Evolutionary conservation across 192 early-diverging fungal genomes (phyloP), one percentile per base, ranked within the genome.

Genomic region (Thamnidium elegans): DNA sequence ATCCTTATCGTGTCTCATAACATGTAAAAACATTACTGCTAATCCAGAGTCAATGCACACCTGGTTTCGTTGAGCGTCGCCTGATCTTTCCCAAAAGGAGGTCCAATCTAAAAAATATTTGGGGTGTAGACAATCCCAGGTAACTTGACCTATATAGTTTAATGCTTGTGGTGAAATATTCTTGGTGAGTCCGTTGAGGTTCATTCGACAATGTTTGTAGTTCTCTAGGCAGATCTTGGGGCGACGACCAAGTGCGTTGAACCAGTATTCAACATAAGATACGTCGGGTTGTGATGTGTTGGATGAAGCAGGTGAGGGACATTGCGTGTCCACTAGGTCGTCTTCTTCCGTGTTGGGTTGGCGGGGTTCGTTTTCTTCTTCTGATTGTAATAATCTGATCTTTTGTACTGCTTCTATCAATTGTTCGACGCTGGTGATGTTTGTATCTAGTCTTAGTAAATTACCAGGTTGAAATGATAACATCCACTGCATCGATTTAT

Each of bases 61-160:
- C 47, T 71, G 69, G 64, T 72, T 76, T 26, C 66, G 39, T n/a
- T 59, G 62, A 7, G 63, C 55, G 21, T 76, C 70, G 14, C 58
- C 56, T 11, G 65, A 68, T 23, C 74, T 61, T 11, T 76, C 55
- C 74, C 69, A 76, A n/a, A 76, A 76, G 3, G 64, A 54, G 3
- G n/a, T 30, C 66, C 65, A 65, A 45, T 71, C 69, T 19, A 30
- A 55, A 11, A 56, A 65, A 39, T 65, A 66, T 31, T 72, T 71
- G 31, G 74, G 74, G 51, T 71, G 69, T 9, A 72, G 46, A 52
- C 74, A 76, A 62, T 76, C 70, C 69, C 69, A 71, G 10, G 65
- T 71, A 1, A 76, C 62, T 50, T 76, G 69, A 11, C 65, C 68
- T 19, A 68, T 65, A 23, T 68, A 65, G 19, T 76, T 63, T 7